These are phyloP conservation scores for Phaeosphaeria sp. DNA, from an alignment of 2,329 filamentous ascomycete species.

Conservation along the genomic window DNA sequence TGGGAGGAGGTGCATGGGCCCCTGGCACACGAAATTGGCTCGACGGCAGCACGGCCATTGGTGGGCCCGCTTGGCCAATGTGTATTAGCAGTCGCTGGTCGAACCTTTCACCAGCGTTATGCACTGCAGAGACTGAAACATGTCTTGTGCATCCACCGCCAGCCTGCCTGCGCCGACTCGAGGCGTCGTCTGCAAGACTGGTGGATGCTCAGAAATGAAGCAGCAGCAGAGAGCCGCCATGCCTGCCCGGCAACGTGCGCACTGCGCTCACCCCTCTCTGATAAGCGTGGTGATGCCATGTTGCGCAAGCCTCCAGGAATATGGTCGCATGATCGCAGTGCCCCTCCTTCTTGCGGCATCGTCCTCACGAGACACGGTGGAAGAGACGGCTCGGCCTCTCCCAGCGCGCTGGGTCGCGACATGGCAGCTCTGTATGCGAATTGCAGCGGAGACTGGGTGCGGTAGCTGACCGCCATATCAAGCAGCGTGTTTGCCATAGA, in stretches of 20 bases:
- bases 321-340: conserved; percentile 36
- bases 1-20: conserved; percentile 43
- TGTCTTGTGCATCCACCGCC: conserved; percentile 31
- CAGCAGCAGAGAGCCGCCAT: neutral
- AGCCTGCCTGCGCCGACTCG: conserved; percentile 6
- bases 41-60: conserved; percentile 39
- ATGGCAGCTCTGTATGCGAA: conserved; percentile 6
- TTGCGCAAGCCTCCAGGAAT: conserved; percentile 20
- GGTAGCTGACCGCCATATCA: conserved; percentile 14
- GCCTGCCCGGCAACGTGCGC: neutral
- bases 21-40: conserved; percentile 41
- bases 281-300: conserved; percentile 21
- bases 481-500: neutral
- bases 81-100: conserved; percentile 27
- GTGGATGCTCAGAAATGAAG: neutral
- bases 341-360: conserved; percentile 27
- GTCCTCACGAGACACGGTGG: conserved; percentile 32
- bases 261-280: conserved; percentile 3
- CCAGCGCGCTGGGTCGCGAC: conserved; percentile 13
- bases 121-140: conserved; percentile 37
- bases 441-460: neutral
- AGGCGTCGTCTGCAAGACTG: neutral
- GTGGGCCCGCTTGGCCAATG: conserved; percentile 37
- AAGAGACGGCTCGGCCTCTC: conserved; percentile 15
- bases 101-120: conserved; percentile 42